A percentile compares a stretch with the other conserved stretches of the same genome.
These are phyloP conservation scores for Multifurca ochricompacta DNA, from an alignment of 768 basidiomycete genomes.

Conservation along the genomic window DNA sequence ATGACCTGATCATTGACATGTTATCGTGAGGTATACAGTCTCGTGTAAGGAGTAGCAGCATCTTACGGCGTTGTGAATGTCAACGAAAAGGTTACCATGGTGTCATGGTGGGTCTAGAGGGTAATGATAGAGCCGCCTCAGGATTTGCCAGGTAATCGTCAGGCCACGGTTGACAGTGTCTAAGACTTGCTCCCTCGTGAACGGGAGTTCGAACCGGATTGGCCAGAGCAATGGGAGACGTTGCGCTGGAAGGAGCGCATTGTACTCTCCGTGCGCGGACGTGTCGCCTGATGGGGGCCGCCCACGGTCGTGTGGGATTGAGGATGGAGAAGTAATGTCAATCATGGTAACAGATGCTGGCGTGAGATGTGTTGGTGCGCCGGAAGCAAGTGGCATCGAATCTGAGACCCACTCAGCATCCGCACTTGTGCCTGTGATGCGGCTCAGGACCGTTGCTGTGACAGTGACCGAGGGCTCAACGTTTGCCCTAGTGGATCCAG, in stretches of 20 bases:
- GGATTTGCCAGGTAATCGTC: slow-evolving; percentile 40
- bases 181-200: slow-evolving; percentile 27
- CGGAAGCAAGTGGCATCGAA: neutral
- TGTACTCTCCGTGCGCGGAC: slow-evolving; percentile 20
- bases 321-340: slow-evolving; percentile 7
- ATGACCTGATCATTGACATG: neutral
- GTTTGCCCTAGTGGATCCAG: slow-evolving; percentile 8
- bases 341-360: slow-evolving; percentile 16
- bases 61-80: neutral
- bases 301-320: slow-evolving; percentile 21
- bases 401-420: neutral
- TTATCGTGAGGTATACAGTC: neutral
- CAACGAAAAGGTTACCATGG: neutral
- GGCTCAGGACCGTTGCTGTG: slow-evolving; percentile 32
- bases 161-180: slow-evolving; percentile 34
- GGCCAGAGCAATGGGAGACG: slow-evolving; percentile 27
- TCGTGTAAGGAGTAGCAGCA: neutral
- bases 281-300: slow-evolving; percentile 23
- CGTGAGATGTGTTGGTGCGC: neutral
- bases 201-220: slow-evolving; percentile 29
- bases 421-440: neutral
- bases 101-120: slow-evolving; percentile 43
- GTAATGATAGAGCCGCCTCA: slow-evolving; percentile 47
- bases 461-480: slow-evolving; percentile 27
- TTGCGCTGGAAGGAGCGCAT: slow-evolving; percentile 22